Evolutionary conservation across 1,284 basidiomycete species (phyloP).

Genomic region (Cryptococcus hybrid): DNA sequence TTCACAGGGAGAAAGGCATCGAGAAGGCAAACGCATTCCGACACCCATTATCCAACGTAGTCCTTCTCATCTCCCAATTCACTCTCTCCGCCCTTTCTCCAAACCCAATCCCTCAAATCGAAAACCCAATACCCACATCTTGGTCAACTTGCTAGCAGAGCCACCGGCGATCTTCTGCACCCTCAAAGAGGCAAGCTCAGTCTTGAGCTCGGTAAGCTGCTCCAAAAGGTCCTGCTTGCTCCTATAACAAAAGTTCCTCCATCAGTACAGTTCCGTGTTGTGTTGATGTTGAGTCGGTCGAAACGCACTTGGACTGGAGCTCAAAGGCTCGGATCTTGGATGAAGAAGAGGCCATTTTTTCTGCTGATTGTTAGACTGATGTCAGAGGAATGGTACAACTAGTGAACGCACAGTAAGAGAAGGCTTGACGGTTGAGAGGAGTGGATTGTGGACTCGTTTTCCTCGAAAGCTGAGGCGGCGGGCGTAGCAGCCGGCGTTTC

Average conservation of each 20-base stretch:
- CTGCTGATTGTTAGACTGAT: slow-evolving; percentile 1
- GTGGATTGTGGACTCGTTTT: not conserved
- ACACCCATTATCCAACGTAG: not conserved
- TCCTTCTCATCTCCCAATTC: not conserved
- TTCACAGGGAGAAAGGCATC: too few relatives aligned
- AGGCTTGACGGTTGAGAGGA: slow-evolving; percentile 22
- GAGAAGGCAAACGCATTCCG: too few relatives aligned
- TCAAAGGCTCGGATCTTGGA: slow-evolving; percentile 90
- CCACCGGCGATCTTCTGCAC: slow-evolving; percentile 99
- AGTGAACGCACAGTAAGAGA: slow-evolving; percentile 51
- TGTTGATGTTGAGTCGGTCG: not conserved
- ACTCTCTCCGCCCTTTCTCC: not conserved
- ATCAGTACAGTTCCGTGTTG: slow-evolving; percentile 18
- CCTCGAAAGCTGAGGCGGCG: not conserved
- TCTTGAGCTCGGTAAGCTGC: slow-evolving; percentile 93
- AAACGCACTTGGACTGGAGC: slow-evolving; percentile 89
- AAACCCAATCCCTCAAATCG: not conserved
- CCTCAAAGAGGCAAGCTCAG: slow-evolving; percentile 86
- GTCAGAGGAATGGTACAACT: not conserved
- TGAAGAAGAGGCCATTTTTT: slow-evolving; percentile 46
- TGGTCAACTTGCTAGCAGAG: slow-evolving; percentile 92
- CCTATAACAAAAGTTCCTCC: slow-evolving; percentile 55
- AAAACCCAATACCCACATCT: slow-evolving; percentile 70
- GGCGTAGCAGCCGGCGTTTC: not conserved
- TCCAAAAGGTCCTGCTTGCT: slow-evolving; percentile 96